These are phyloP conservation scores for Sclerotinia sclerotiorum DNA, from an alignment of 2,329 filamentous ascomycete genomes.

Conservation along the genomic window DNA sequence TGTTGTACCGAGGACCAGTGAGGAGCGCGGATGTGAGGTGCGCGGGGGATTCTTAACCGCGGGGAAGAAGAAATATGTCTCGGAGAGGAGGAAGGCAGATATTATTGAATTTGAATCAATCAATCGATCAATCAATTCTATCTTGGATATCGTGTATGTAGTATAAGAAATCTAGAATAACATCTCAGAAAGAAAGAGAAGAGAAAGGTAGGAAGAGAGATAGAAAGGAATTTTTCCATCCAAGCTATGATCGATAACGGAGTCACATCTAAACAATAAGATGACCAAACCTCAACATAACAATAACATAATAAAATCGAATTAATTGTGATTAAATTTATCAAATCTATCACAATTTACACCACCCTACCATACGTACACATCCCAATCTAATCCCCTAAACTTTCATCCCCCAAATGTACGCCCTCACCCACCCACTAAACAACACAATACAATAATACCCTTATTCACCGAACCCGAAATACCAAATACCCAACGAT, in stretches of 20 bases:
- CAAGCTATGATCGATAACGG: constrained; percentile 18
- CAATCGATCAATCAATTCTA: not conserved
- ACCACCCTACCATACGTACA: too few species aligned
- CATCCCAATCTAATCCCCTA: too few species aligned
- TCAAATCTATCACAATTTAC: not conserved
- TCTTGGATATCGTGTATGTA: not conserved
- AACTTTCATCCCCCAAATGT: too few species aligned
- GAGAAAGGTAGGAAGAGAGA: not conserved
- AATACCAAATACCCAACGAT: too few species aligned
- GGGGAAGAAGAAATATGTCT: constrained; percentile 3
- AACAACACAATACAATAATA: too few species aligned
- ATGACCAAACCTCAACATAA: constrained; percentile 10
- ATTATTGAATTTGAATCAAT: too few species aligned
- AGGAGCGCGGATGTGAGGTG: not conserved
- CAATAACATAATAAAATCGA: constrained; percentile 9
- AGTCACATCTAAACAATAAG: not conserved
- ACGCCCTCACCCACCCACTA: too few species aligned
- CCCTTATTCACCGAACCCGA: not conserved
- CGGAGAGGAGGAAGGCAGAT: not conserved
- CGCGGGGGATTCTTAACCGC: constrained; percentile 7
- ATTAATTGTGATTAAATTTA: not conserved
- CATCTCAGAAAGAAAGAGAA: not conserved
- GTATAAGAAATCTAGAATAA: not conserved
- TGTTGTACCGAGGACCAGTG: constrained; percentile 14
- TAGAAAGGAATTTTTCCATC: constrained; percentile 3